phyloP scores from a whole-genome alignment of 192 early-diverging fungal species.

The Coemansia sp. region DNA sequence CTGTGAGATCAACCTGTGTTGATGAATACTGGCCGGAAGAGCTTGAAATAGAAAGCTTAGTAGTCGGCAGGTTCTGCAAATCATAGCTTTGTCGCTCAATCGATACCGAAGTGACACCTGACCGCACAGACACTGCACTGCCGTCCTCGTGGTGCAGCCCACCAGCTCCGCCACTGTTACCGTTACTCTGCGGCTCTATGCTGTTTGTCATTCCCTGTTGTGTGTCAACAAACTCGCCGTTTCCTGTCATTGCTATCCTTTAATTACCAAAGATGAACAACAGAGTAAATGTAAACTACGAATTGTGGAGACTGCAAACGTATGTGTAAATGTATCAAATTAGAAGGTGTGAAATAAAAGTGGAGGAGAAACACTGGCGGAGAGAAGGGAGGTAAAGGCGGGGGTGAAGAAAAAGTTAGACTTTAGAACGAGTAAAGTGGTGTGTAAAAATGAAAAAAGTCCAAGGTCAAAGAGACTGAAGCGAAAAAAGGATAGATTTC shows the following conservation, averaged over 20 bases:
- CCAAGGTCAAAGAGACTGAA: neutral
- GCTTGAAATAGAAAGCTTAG: conserved; percentile 4
- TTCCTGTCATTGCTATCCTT: conserved; percentile 5
- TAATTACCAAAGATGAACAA: too few species aligned
- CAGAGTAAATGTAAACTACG: too few species aligned
- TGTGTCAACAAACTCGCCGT: neutral
- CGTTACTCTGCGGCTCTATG: neutral
- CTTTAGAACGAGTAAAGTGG: neutral
- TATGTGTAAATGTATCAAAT: too few species aligned
- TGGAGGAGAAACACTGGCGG: too few species aligned
- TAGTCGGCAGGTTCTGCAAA: conserved; percentile 10
- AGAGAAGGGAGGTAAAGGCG: neutral
- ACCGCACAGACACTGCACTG: conserved; percentile 11
- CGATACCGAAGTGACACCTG: conserved; percentile 16
- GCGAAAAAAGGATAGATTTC: conserved; percentile 1
- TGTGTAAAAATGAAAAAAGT: conserved; percentile 1
- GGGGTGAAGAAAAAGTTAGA: neutral
- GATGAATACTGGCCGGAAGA: conserved; percentile 6
- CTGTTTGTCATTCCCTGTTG: too few species aligned
- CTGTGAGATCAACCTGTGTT: conserved; percentile 48
- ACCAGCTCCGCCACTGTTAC: neutral
- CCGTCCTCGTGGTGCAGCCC: conserved; percentile 11
- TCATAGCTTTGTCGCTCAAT: conserved; percentile 29
- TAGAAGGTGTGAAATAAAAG: too few species aligned
- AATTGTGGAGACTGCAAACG: too few species aligned